Percentiles rank a stretch among this genome's conserved stretches.
These are phyloP conservation scores for Acanthamoeba quina DNA, from an alignment of 208 protist genomes.

Conservation along the genomic window DNA sequence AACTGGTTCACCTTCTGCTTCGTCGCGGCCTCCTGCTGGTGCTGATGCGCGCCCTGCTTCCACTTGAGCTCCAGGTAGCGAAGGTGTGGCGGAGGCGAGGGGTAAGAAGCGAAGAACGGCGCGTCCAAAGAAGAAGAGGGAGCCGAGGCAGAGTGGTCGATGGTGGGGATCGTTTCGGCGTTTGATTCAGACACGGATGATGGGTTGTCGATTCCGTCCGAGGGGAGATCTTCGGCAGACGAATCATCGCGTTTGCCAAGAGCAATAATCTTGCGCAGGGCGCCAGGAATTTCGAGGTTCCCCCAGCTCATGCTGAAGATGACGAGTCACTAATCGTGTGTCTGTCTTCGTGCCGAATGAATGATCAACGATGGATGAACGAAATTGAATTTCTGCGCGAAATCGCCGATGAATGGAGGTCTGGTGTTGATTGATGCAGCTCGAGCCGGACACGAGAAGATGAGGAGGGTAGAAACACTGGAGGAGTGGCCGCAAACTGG, in stretches of 20 bases:
- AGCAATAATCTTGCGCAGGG: slow-evolving; percentile 22
- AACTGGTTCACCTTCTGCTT: slow-evolving; percentile 20
- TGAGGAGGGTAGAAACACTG: too few species aligned
- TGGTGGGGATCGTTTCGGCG: not conserved
- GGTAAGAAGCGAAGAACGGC: not conserved
- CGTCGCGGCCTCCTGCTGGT: not conserved
- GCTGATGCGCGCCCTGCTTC: not conserved
- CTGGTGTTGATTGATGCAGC: too few species aligned
- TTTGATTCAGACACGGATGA: not conserved
- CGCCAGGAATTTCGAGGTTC: not conserved
- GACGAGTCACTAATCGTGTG: too few species aligned
- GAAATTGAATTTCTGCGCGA: too few species aligned
- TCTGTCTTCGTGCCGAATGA: too few species aligned
- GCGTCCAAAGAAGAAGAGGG: not conserved
- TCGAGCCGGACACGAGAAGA: too few species aligned
- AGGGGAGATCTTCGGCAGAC: not conserved
- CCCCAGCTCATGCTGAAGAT: not conserved
- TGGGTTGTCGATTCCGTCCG: not conserved
- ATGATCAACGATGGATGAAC: too few species aligned
- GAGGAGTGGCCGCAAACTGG: too few species aligned
- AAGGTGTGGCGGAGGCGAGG: slow-evolving; percentile 11
- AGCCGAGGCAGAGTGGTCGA: not conserved
- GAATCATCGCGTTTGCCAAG: not conserved
- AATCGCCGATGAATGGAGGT: too few species aligned
- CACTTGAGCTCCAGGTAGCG: slow-evolving; percentile 60